Percentiles rank a stretch among this genome's conserved stretches.
Evolutionary conservation across 345 rosid genomes (phyloP).

Genomic region (Aethionema arabicum): DNA sequence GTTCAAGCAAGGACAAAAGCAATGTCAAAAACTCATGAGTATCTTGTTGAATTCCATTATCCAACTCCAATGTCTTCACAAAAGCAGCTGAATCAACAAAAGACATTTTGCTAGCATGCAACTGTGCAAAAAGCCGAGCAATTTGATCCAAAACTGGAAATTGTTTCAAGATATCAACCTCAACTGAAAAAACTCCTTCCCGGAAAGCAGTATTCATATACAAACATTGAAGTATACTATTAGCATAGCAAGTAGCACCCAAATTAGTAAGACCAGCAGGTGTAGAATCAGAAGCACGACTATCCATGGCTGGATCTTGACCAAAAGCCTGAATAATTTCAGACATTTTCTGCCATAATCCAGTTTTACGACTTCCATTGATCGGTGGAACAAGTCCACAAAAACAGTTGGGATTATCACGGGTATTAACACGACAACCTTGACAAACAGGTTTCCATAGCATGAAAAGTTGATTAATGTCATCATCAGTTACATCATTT

Average conservation of each 20-base stretch:
- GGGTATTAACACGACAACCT: constrained; percentile 89
- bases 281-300: constrained; percentile 61
- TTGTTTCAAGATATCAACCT: constrained; percentile 63
- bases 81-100: constrained; percentile 94
- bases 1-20: constrained; percentile 92
- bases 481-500: constrained; percentile 56
- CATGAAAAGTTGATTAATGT: constrained; percentile 68
- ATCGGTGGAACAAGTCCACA: constrained; percentile 82
- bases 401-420: constrained; percentile 93
- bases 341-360: constrained; percentile 88
- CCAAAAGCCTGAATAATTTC: constrained; percentile 68
- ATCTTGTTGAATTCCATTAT: constrained; percentile 96
- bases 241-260: constrained; percentile 98
- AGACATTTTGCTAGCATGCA: constrained; percentile 77
- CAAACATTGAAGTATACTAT: constrained; percentile 89
- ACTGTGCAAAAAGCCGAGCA: constrained; percentile 75
- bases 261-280: constrained; percentile 93
- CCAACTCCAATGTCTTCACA: constrained; percentile 83
- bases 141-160: constrained; percentile 89
- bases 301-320: constrained; percentile 63
- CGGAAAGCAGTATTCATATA: constrained; percentile 86
- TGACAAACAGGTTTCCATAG: constrained; percentile 78
- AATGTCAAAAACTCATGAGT: constrained; percentile 93
- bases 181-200: constrained; percentile 79
- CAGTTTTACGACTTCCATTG: constrained; percentile 82